phyloP scores from a whole-genome alignment of 2,329 filamentous ascomycete species.

The Rhynchosporium secalis region DNA sequence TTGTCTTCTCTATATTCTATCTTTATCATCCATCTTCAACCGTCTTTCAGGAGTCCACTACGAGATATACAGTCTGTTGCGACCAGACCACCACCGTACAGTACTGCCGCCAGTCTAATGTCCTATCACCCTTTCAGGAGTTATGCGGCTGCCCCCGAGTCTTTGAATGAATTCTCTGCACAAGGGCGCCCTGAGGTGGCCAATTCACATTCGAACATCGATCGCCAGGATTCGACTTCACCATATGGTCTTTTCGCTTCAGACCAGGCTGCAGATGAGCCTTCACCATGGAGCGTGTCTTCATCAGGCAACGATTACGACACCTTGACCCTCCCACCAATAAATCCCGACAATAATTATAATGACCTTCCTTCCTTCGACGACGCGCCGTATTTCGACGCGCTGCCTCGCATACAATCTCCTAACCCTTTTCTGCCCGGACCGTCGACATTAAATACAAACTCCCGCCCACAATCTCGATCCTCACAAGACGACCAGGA shows the following conservation, averaged over 20 bases:
- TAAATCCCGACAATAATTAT: constrained; percentile 24
- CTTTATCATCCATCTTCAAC: too few species aligned
- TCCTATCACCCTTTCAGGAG: constrained; percentile 2
- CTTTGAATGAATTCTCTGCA: not conserved
- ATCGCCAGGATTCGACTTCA: constrained; percentile 1
- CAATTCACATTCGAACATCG: not conserved
- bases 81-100: too few species aligned
- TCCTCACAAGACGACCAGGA: constrained; percentile 13
- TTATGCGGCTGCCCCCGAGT: not conserved
- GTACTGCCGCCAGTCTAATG: not conserved
- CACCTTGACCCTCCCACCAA: constrained; percentile 28
- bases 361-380: constrained; percentile 18
- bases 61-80: too few species aligned
- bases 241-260: not conserved
- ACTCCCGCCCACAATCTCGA: constrained; percentile 3
- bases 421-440: constrained; percentile 15
- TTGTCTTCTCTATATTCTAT: too few species aligned
- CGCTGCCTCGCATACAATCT: constrained; percentile 18
- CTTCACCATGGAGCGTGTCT: constrained; percentile 13
- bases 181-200: not conserved
- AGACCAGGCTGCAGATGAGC: constrained; percentile 8
- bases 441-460: not conserved
- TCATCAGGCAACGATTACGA: constrained; percentile 17
- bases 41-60: too few species aligned
- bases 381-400: constrained; percentile 20